Evolutionary conservation across 495 filamentous ascomycete species (phyloP), one percentile per base, ranked within the genome.

Genomic region (Penicillium riverlandense): DNA sequence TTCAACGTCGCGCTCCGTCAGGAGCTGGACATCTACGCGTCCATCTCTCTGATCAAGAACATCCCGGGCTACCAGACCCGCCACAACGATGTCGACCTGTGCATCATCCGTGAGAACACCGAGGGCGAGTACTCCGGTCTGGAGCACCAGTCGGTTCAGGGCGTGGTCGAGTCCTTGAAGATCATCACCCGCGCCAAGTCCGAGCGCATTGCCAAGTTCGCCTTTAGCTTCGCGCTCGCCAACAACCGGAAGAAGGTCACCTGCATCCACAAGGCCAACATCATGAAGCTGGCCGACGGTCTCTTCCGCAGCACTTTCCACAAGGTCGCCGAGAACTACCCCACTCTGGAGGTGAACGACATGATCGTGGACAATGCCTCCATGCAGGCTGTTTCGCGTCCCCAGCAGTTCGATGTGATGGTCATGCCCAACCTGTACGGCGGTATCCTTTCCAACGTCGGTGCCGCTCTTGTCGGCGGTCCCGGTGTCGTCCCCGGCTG

Each of bases 331-430:
- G 84, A 90, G 69, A 85, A 95, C 61, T 97, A 90, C 69, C 90
- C 92, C 37, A 90, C 88, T 29, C 72, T 98, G 46, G 87, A 95
- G 75, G 82, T 84, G 44, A 92, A 91, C 71, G 94, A 97, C 69
- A 95, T 97, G 91, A 97, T 98, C 63, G 94, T 98, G 56, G 92
- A 98, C 71, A 98, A 98, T 68, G 94, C 92, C 48, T 95, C 88
- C 53, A 97, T 98, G 92, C 94, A 98, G 72, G 90, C 87, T 69
- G 92, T 97, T 44, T 90, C 87, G 41, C 75, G 78, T 42, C 92
- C 92, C 47, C 92, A 98, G 74, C 92, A 98, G 70, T 97, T 97
- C 60, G 94, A 97, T 66, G 92, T 98, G 52, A 87, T 98, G 87
- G 92, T 98, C 63, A 98, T 98, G 92, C 92, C 92, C 45, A 98